Percentiles rank a stretch among this genome's conserved stretches.
phyloP scores from a whole-genome alignment of 1,284 basidiomycete species.

The Cutaneotrichosporon mucoides region DNA sequence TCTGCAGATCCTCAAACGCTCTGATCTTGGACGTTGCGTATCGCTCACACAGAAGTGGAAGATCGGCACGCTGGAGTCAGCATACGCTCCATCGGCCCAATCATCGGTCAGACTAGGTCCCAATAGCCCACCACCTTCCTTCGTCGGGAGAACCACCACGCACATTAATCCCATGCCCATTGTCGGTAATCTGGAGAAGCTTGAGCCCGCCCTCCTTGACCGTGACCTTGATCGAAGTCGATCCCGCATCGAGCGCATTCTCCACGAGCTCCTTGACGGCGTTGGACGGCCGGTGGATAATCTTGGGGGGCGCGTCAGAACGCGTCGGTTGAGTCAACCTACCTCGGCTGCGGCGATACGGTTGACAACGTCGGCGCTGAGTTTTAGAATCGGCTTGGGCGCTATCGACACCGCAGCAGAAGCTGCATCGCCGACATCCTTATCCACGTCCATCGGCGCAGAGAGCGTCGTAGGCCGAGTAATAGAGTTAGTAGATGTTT shows the following conservation, averaged over 20 bases:
- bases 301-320: constrained; percentile 54
- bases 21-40: constrained; percentile 95
- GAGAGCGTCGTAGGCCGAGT: no score
- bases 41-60: constrained; percentile 86
- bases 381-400: constrained; percentile 45
- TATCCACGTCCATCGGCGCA: not conserved
- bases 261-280: constrained; percentile 96
- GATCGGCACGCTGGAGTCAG: constrained; percentile 58
- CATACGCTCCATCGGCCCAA: no score
- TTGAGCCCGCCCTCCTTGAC: constrained; percentile 96
- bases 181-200: constrained; percentile 92
- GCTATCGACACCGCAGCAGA: not conserved
- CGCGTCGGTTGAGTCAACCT: constrained; percentile 16
- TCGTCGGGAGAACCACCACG: no score
- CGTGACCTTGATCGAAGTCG: constrained; percentile 79
- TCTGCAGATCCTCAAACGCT: constrained; percentile 78
- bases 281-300: constrained; percentile 92
- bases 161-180: constrained; percentile 89
- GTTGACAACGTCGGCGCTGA: constrained; percentile 57
- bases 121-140: no score
- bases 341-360: constrained; percentile 61
- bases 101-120: no score
- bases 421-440: not conserved
- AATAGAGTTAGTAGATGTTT: no score
- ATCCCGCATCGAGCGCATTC: constrained; percentile 88